Conservation (phyloP, 2,329 filamentous ascomycete species). For the Exophiala xenobiotica region DNA sequence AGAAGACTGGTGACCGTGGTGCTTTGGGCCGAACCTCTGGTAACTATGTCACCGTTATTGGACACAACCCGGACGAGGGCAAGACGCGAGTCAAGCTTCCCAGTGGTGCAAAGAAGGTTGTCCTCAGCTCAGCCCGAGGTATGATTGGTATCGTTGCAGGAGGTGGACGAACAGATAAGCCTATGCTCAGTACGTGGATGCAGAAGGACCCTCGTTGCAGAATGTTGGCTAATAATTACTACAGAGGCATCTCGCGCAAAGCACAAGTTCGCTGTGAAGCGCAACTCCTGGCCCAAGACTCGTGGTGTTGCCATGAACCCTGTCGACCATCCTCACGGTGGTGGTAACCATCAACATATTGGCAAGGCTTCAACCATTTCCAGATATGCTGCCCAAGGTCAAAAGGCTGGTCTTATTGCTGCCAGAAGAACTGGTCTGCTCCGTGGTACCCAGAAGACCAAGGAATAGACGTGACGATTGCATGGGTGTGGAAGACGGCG, state of each 20-base stretch:
- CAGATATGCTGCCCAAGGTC: conserved; percentile 94
- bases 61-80: conserved; percentile 97
- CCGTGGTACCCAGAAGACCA: conserved; percentile 99
- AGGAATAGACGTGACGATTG: conserved; percentile 67
- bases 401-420: conserved; percentile 99
- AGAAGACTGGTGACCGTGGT: conserved; percentile 97
- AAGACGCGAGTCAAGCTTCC: conserved; percentile 99
- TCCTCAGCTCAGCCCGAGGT: conserved; percentile 86
- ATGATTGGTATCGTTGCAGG: conserved; percentile 99
- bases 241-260: conserved; percentile 98
- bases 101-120: conserved; percentile 97
- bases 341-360: conserved; percentile 99
- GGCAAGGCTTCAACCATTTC: conserved; percentile 99
- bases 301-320: conserved; percentile 99
- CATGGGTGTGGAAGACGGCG: conserved; percentile 14
- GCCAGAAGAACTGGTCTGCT: conserved; percentile 99
- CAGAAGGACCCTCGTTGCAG: background rate
- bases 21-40: conserved; percentile 94
- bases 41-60: conserved; percentile 98
- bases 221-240: conserved; percentile 41
- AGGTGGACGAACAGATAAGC: conserved; percentile 99
- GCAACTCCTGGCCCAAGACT: conserved; percentile 99
- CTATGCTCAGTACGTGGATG: conserved; percentile 72
- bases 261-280: conserved; percentile 99
- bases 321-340: conserved; percentile 97